Percentiles rank a stretch among this genome's conserved stretches.
phyloP scores from a whole-genome alignment of 768 basidiomycete genomes.

The Dentipellis sp. region DNA sequence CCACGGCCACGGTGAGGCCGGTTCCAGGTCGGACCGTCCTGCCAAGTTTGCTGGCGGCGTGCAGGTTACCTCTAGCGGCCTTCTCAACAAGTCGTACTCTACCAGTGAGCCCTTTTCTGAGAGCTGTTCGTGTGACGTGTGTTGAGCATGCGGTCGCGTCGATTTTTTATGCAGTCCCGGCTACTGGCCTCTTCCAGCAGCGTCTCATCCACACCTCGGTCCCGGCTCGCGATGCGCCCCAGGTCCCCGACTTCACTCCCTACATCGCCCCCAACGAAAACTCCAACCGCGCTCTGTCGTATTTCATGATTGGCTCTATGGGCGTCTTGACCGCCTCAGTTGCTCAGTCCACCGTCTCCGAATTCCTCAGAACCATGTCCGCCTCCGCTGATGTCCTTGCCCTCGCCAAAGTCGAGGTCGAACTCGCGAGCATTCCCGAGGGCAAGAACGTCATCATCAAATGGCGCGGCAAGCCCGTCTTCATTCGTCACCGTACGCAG shows the following conservation, averaged over 20 bases:
- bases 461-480: constrained; percentile 99
- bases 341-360: constrained; percentile 88
- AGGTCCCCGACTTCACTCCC: constrained; percentile 82
- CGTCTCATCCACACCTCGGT: constrained; percentile 76
- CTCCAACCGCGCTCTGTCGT: constrained; percentile 68
- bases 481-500: constrained; percentile 92
- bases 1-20: constrained; percentile 37
- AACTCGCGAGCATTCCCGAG: constrained; percentile 84
- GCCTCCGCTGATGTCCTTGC: constrained; percentile 98
- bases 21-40: constrained; percentile 52
- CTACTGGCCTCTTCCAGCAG: constrained; percentile 41
- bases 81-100: constrained; percentile 55
- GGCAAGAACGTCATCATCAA: constrained; percentile 97
- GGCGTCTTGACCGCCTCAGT: constrained; percentile 91
- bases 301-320: constrained; percentile 87
- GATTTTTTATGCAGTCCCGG: not conserved
- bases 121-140: not conserved
- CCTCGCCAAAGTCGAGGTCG: constrained; percentile 95
- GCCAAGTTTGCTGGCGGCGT: constrained; percentile 54
- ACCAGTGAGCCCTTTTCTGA: constrained; percentile 38
- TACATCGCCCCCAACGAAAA: constrained; percentile 66
- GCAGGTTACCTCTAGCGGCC: constrained; percentile 35
- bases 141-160: not conserved
- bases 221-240: constrained; percentile 55
- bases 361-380: constrained; percentile 92